Percentiles rank a stretch among this genome's conserved stretches.
These are phyloP conservation scores for Plasmodium coatneyi DNA, from an alignment of 169 alveolate genomes.

Conservation along the genomic window DNA sequence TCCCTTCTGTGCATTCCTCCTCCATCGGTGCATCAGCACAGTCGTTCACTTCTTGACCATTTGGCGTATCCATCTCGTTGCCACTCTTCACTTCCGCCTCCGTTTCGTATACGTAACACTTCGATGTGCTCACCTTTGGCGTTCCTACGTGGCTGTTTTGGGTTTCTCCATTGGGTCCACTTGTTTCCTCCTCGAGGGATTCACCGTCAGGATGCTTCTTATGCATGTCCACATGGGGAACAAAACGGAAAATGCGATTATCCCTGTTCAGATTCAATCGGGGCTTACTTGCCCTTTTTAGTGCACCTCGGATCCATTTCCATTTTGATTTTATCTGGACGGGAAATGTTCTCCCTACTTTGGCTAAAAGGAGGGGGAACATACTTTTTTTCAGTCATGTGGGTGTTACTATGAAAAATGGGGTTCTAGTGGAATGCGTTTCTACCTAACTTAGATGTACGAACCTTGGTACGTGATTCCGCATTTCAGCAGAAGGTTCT, in stretches of 20 bases:
- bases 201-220: background rate
- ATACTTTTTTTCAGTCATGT: background rate
- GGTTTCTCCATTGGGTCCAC: background rate
- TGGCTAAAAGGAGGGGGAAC: background rate
- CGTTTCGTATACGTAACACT: background rate
- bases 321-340: background rate
- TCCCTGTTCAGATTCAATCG: background rate
- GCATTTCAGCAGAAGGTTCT: background rate
- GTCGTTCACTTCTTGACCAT: background rate
- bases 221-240: background rate
- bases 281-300: background rate
- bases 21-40: background rate
- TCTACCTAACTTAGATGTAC: background rate
- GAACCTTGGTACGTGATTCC: background rate
- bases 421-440: background rate
- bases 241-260: background rate
- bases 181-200: background rate
- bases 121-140: background rate
- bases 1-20: background rate
- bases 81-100: background rate
- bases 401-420: background rate
- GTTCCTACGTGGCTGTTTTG: background rate
- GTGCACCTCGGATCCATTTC: background rate
- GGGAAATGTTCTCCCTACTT: background rate
- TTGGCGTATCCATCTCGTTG: background rate